Base-by-base conservation (phyloP, 192 early-diverging fungal genomes). In the Linnemannia schmuckeri region DNA sequence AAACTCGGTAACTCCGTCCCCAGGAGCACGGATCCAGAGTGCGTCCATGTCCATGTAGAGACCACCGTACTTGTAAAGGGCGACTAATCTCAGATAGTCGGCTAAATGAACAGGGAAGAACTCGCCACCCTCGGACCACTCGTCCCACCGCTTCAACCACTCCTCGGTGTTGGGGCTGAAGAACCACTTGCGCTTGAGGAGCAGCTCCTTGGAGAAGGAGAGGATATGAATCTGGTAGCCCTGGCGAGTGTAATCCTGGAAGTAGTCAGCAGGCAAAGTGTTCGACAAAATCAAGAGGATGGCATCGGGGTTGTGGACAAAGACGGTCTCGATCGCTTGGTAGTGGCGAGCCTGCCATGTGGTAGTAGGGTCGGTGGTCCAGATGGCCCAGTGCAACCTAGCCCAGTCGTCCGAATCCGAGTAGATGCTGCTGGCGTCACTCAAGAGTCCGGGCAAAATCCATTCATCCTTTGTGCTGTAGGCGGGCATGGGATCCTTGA, bases 41-140 rank as follows among this genome's bases (percentile, higher is more conserved):
- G 91, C 90, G 61, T 93, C 92, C 90, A 93, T 93, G 74, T 93
- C 92, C 92, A 93, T 93, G 83, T 92, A 93, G 15, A 90, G 91
- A 17, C 92, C 92, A 70, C 92, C 92, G 57, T 93, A 93, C 41
- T 92, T 92, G 83, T 93, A 92, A 4, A 93, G 79, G 4, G 92
- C 82, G 0, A 91, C 80, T 38, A 87, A 82, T 55, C 91, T 80
- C 75, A 93, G 77, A 63, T 92, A 93, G 76, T 93, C 92, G 1
- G 92, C 89, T 47, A 93, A 66, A 70, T 93, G 91, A 24, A 88
- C 90, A 40, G 88, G 88, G 73, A 93, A 93, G 75, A 88, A 93
- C 30, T 79, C 61, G 2, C 85, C 89, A 8, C 86, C 89, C 75
- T 90, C 82, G 3, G n/a, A 52, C 91, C 91, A 93, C 9, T 90